Percentiles rank a stretch among this genome's conserved stretches.
Conservation (phyloP, 768 basidiomycete genomes). For the Boletus sp. region DNA sequence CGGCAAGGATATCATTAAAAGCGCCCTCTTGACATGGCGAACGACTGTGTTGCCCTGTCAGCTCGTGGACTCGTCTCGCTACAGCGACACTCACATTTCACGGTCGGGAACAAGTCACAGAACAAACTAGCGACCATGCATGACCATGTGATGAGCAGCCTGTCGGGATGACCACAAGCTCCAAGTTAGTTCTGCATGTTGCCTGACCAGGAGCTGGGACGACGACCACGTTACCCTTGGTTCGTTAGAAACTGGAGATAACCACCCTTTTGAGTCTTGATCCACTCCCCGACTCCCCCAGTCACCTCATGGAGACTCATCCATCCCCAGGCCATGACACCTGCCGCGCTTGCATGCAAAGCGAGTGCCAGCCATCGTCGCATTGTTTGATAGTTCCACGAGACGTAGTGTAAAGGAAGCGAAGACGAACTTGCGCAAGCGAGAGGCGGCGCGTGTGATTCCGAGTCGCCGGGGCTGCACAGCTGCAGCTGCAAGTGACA, state of each 20-base stretch:
- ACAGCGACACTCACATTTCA: conserved; percentile 30
- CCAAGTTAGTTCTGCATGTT: background rate
- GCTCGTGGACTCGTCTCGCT: background rate
- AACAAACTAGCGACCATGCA: conserved; percentile 41
- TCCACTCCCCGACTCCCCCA: conserved; percentile 27
- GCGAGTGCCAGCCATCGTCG: conserved; percentile 15
- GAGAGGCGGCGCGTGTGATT: background rate
- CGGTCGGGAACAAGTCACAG: conserved; percentile 40
- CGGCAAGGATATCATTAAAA: conserved; percentile 66
- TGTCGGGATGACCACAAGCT: background rate
- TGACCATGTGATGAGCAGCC: conserved; percentile 36
- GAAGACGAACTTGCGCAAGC: background rate
- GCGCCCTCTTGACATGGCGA: conserved; percentile 50
- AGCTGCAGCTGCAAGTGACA: too few species aligned
- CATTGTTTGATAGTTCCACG: conserved; percentile 1
- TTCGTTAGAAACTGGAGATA: conserved; percentile 76
- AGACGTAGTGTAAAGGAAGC: background rate
- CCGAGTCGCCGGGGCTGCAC: too few species aligned
- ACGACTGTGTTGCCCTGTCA: conserved; percentile 2
- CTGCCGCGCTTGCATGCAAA: conserved; percentile 33
- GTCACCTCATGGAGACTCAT: conserved; percentile 4
- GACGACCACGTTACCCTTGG: conserved; percentile 48
- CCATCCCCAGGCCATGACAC: conserved; percentile 40
- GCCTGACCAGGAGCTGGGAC: too few species aligned
- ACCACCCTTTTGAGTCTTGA: conserved; percentile 56